Percentiles rank a stretch among this genome's conserved stretches.
Conservation (phyloP, 306 rosid genomes). For the Prunus campanulata region DNA sequence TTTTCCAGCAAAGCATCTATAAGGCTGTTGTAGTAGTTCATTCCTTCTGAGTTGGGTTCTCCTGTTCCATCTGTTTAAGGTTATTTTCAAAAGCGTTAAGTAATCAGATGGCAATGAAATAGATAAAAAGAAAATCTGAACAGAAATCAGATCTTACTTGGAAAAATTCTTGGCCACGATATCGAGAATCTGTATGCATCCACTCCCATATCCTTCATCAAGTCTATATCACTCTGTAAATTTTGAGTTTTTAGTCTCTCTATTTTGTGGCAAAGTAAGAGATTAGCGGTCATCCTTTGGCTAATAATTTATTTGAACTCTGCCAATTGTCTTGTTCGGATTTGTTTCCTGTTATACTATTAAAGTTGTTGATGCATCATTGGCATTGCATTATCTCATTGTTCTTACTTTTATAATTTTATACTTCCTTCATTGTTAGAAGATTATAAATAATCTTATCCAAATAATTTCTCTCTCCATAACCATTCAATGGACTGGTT, state of each 20-base stretch:
- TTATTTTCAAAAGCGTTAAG: slow-evolving; percentile 16
- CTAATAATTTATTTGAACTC: background rate
- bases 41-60: slow-evolving; percentile 70
- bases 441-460: background rate
- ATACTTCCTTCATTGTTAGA: background rate
- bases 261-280: slow-evolving; percentile 7
- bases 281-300: background rate
- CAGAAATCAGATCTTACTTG: slow-evolving; percentile 58
- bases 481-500: background rate
- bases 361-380: slow-evolving; percentile 30
- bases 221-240: slow-evolving; percentile 68
- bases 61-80: slow-evolving; percentile 73
- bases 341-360: background rate
- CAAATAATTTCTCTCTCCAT: background rate
- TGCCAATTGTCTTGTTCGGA: slow-evolving; percentile 11
- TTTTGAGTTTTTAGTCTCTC: slow-evolving; percentile 18
- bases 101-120: background rate
- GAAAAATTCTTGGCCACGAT: slow-evolving; percentile 94
- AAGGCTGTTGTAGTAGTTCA: slow-evolving; percentile 70
- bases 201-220: slow-evolving; percentile 94
- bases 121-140: slow-evolving; percentile 4
- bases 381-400: slow-evolving; percentile 1
- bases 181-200: slow-evolving; percentile 92
- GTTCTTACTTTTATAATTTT: background rate
- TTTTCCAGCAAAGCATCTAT: slow-evolving; percentile 76